Evolutionary conservation across 2,329 filamentous ascomycete species (phyloP).

Genomic region (Hypoxylon sp.): DNA sequence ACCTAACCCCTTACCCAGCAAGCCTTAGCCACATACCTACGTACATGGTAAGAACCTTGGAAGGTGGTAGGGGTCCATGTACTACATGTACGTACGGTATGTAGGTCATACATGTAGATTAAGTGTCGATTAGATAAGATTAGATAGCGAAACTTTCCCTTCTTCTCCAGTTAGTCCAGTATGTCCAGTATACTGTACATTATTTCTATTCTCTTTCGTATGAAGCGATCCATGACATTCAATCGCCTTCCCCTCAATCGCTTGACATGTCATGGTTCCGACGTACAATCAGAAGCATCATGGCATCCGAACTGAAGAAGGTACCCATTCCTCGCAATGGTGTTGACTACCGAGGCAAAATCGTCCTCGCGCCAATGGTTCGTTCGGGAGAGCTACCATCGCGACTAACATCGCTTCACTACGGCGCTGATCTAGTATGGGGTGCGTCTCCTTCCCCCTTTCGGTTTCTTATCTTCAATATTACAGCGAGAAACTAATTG

Average conservation of each 20-base stretch:
- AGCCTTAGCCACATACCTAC: not conserved
- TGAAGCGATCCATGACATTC: constrained; percentile 6
- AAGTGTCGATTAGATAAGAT: constrained; percentile 41
- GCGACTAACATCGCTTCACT: constrained; percentile 88
- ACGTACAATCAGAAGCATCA: constrained; percentile 63
- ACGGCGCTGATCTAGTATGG: constrained; percentile 98
- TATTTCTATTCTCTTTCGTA: constrained; percentile 12
- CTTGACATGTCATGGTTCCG: constrained; percentile 48
- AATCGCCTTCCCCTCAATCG: constrained; percentile 11
- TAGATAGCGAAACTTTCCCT: constrained; percentile 33
- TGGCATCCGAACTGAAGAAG: constrained; percentile 72
- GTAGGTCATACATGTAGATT: not conserved
- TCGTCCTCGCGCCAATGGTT: constrained; percentile 98
- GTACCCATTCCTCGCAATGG: constrained; percentile 90
- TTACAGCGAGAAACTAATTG: constrained; percentile 3
- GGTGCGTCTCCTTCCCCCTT: constrained; percentile 66
- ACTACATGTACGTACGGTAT: too few relatives aligned
- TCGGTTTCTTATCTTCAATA: not conserved
- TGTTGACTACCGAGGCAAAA: constrained; percentile 92
- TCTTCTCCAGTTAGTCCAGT: not conserved
- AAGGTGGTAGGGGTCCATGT: not conserved
- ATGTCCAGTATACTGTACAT: not conserved
- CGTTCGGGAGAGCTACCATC: constrained; percentile 96
- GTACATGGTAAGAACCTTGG: not conserved
- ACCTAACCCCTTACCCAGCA: not conserved